phyloP scores from a whole-genome alignment of 1,284 basidiomycete species.

The Puccinia hordei region DNA sequence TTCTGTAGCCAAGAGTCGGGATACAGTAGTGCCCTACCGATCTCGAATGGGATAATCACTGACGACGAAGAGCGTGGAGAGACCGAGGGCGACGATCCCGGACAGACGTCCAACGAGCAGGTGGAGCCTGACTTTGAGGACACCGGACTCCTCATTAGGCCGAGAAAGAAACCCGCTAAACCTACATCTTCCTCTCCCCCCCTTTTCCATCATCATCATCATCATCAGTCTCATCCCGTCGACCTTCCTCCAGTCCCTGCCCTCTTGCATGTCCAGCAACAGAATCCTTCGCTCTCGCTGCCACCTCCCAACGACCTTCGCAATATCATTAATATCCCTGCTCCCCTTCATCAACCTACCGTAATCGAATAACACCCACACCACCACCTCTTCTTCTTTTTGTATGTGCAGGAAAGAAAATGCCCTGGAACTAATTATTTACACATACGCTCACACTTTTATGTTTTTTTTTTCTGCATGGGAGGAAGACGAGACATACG shows the following conservation, averaged over 20 bases:
- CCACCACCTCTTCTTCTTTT: background rate
- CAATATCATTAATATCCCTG: background rate
- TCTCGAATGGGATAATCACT: background rate
- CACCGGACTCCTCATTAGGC: background rate
- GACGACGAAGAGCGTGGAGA: background rate
- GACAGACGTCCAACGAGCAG: background rate
- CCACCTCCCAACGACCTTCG: background rate
- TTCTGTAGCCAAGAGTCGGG: background rate
- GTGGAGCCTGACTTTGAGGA: background rate
- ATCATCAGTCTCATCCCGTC: background rate
- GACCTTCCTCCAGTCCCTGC: background rate
- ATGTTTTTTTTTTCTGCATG: no score
- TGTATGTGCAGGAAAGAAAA: background rate
- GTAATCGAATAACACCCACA: background rate
- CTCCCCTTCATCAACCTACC: background rate
- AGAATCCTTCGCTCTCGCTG: background rate
- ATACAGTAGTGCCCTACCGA: background rate
- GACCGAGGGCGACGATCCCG: background rate
- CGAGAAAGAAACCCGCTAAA: background rate
- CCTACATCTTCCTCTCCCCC: background rate
- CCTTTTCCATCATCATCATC: background rate
- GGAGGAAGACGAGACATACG: no score
- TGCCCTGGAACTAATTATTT: no score
- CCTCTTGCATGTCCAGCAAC: background rate
- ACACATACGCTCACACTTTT: no score